Percentiles rank a stretch among this genome's conserved stretches.
Conservation (phyloP, 73 alveolate species). For the Breviolum minutum region DNA sequence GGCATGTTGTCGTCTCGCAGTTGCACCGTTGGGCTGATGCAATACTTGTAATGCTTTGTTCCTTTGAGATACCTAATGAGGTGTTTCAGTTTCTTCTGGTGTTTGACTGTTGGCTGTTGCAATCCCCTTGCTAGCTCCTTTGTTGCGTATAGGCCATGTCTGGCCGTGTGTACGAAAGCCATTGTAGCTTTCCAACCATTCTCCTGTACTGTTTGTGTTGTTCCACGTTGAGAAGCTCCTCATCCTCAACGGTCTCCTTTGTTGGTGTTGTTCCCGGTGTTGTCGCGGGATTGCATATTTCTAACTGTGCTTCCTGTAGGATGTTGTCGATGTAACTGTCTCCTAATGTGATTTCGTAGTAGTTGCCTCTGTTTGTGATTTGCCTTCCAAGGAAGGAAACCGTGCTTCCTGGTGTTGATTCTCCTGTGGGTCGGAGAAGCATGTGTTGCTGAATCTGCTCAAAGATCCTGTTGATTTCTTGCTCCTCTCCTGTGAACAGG, state of each 20-base stretch:
- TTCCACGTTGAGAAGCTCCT: not conserved
- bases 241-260: not conserved
- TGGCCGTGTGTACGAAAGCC: conserved; percentile 30
- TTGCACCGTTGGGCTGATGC: not conserved
- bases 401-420: not conserved
- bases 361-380: not conserved
- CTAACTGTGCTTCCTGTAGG: not conserved
- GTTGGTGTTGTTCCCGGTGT: not conserved
- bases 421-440: conserved; percentile 20
- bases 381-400: not conserved
- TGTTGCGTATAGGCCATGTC: conserved; percentile 19
- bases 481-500: not conserved
- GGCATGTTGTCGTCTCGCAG: not conserved
- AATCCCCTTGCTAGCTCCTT: not conserved
- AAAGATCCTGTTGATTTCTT: not conserved
- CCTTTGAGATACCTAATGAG: conserved; percentile 1
- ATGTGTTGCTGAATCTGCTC: not conserved
- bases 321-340: not conserved
- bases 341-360: not conserved
- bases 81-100: not conserved
- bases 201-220: not conserved
- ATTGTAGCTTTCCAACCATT: conserved; percentile 3
- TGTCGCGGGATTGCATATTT: not conserved
- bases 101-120: not conserved
- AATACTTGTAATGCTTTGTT: not conserved